Evolutionary conservation across 139 green algal genomes (phyloP).

Genomic region (Gonium pectorale): DNA sequence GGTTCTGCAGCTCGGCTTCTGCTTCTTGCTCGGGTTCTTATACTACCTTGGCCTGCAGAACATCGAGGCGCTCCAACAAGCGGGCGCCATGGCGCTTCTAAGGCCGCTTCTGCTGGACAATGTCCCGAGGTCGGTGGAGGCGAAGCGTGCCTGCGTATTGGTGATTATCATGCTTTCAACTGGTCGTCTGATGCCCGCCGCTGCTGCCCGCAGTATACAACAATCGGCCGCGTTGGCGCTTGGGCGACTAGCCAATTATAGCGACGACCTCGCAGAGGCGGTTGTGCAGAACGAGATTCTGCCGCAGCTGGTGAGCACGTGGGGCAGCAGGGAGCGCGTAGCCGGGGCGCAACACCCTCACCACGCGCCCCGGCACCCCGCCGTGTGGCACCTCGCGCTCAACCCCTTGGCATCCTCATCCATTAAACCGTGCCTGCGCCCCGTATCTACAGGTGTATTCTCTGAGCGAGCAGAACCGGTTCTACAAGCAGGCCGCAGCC

Average conservation of each 20-base stretch:
- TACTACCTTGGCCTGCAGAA: slow-evolving; percentile 68
- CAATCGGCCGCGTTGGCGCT: slow-evolving; percentile 88
- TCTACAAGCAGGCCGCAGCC: slow-evolving; percentile 89
- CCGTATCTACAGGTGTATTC: slow-evolving; percentile 80
- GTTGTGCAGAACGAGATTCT: slow-evolving; percentile 91
- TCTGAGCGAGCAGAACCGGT: slow-evolving; percentile 84
- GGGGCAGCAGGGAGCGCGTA: no score
- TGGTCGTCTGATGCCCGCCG: no score
- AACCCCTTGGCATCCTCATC: no score
- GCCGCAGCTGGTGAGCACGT: slow-evolving; percentile 87
- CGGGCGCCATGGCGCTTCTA: slow-evolving; percentile 85
- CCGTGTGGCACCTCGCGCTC: no score
- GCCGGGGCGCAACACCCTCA: no score
- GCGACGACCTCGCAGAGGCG: slow-evolving; percentile 87
- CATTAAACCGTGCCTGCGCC: no score
- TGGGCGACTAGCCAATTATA: slow-evolving; percentile 86
- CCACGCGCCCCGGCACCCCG: no score
- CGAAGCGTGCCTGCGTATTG: background rate
- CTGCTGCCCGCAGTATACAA: slow-evolving; percentile 86
- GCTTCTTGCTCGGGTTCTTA: background rate
- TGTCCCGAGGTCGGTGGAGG: slow-evolving; percentile 76
- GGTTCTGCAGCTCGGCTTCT: background rate
- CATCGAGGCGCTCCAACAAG: slow-evolving; percentile 86
- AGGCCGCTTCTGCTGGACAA: slow-evolving; percentile 88
- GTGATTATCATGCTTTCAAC: no score